Base-by-base conservation (phyloP, 2,329 filamentous ascomycete genomes). In the Stemphylium beticola region DNA sequence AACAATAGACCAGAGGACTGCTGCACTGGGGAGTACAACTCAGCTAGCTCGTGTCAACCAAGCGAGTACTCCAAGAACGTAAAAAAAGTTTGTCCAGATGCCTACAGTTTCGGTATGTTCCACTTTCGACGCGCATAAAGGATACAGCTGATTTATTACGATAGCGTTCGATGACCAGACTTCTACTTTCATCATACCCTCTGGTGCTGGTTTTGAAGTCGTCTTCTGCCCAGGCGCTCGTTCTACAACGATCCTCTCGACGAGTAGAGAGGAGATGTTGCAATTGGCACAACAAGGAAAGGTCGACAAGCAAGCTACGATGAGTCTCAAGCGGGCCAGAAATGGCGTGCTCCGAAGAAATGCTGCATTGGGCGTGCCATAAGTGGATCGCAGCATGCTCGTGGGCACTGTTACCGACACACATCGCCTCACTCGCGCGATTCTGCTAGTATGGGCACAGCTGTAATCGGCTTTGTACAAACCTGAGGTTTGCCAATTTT, bases 51-150 rank as follows among this genome's bases (percentile, higher is more conserved):
- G 43, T 95, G 91, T 77, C 78, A 81, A 55, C 86, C 88, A 2
- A 86, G 86, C 45, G 76, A 83, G 36, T 95, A 93, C 77, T 87
- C 87, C 61, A 83, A 79, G 54, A 80, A 81, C 10, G 89, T 90
- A 48, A 95, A 96, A 78, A 77, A 76, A 3, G 82, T 93, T 11
- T 96, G 91, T 70, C 91, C 91, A 0, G 91, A 96, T 75, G 91
- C 91, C 2, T 96, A 95, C 76, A 91, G 88, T 67, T 96, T 85
- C 72, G 81, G 87, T 89, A 45, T 85, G 85, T 73, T 26, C 20
- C 6, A 33, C 14, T 22, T 31, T 4, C 2, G 15, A 2, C 29
- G 2, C 10, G 20, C 29, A 15, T 3, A 32, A 20, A 34, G 50
- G 58, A 18, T 17, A 59, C 18, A 17, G 9, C 37, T 51, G 32